Evolutionary conservation across 2,329 filamentous ascomycete species (phyloP), one percentile per base, ranked within the genome.

Genomic region (Tolypocladium tundrense): DNA sequence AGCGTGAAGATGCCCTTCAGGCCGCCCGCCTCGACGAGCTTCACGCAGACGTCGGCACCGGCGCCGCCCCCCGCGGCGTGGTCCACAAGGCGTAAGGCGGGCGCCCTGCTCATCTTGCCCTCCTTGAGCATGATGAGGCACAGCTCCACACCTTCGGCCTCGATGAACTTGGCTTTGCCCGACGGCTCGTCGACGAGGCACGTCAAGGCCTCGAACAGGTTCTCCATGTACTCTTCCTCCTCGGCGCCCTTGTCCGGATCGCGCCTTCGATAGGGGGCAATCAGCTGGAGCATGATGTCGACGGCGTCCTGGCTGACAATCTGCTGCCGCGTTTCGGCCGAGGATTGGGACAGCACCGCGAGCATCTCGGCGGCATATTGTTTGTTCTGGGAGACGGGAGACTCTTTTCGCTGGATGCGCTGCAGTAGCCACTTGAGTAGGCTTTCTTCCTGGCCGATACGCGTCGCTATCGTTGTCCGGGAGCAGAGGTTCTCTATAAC

Each of bases 151-250:
- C 94, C 94, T 74, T 99, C 94, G 1, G 90, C 91, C 64, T 94
- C 89, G 40, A 96, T 69, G 61, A 97, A 94, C 59, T 90, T 90
- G 11, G 74, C 68, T 71, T 97, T 97, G 7, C 92, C 92, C 5
- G 80, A 73, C 0, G 79, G 70, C 59, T 91, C 88, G 65, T 96
- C 89, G 0, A 87, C 88, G 1, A 96, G 75, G 64, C 89, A 95
- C 1, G 90, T 89, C 21, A 97, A 70, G 1, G 87, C 84, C 67
- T 96, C 92, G 70, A 99, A 99, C 0, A 97, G 69, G 63, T 99
- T 96, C 72, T 96, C 91, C 69, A 95, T 89, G 69, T 90, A 97
- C 74, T 99, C 94, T 69, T 96, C 92, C 71, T 97, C 94, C 55
- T 94, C 87, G 39, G 87, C 86, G 59, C 91, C 90, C 67, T 89